Evolutionary conservation across 140 eudicot genomes (phyloP), one percentile per base, ranked within the genome.

Genomic region (Ambrosia hybrid): DNA sequence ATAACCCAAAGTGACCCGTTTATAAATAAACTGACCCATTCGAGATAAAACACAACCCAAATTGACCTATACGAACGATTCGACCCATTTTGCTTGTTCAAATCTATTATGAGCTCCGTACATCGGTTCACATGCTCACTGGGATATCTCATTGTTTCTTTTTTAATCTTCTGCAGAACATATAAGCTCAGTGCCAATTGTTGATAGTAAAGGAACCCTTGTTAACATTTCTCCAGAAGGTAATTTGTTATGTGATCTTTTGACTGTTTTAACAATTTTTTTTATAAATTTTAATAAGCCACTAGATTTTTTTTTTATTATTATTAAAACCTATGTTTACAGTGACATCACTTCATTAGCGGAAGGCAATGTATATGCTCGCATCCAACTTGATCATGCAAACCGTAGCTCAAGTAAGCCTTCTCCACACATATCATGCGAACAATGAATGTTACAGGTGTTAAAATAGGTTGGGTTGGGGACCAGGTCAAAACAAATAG

Each of bases 111-210:
- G 39, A 58, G 65, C 26, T 58, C 38, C 4, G 9, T 58, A 3
- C 65, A 58, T 26, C 9, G 2, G 37, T 57, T 7, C n/a, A 21
- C 63, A 57, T 17, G 41, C 26, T 58, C 8, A 1, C 4, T 59
- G 39, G 14, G 13, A 68, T 30, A 49, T 68, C 46, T 67, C 59
- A 48, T 68, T 51, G 52, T 36, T 39, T n/a, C 41, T 59, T 56
- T 41, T 79, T 37, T 9, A 12, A 46, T 51, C 16, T 72, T 61
- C 57, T 75, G 14, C 85, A 87, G 92, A 79, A 61, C 62, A 74
- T 53, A 68, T 87, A 76, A 87, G 92, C 76, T 80, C 92, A 2
- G 52, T 84, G 53, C 92, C 92, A 65, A 76, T 87, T 48, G 84
- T 82, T 75, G 89, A 81, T 78, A 83, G 57, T 21, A 67, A 68